phyloP scores from a whole-genome alignment of 495 filamentous ascomycete species.

The Penicillium arizonense region DNA sequence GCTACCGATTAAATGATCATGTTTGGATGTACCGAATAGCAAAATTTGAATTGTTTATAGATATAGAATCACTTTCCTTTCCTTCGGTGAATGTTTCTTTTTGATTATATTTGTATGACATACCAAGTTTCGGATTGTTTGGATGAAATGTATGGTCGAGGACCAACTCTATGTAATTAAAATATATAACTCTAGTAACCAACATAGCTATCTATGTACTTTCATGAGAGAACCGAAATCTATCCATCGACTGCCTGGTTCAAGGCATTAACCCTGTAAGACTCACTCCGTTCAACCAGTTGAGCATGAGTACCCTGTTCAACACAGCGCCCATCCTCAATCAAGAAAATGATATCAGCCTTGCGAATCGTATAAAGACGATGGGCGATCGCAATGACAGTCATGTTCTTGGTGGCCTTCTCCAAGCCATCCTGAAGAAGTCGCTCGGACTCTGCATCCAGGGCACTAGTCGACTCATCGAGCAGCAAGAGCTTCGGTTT shows the following conservation, averaged over 20 bases:
- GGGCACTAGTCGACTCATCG: conserved; percentile 71
- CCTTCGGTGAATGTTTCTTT: too few relatives aligned
- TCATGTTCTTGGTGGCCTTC: conserved; percentile 62
- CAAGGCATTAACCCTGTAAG: conserved; percentile 46
- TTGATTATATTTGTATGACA: too few relatives aligned
- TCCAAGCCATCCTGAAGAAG: conserved; percentile 67
- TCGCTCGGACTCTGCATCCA: conserved; percentile 72
- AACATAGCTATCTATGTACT: neutral
- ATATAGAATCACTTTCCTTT: too few relatives aligned
- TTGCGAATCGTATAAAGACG: conserved; percentile 67
- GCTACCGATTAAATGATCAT: neutral
- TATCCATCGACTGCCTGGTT: conserved; percentile 13
- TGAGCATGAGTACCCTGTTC: conserved; percentile 63
- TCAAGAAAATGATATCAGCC: conserved; percentile 70
- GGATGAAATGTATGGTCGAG: too few relatives aligned
- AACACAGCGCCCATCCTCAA: conserved; percentile 61
- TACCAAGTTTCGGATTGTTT: too few relatives aligned
- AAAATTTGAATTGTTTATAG: too few relatives aligned
- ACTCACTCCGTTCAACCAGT: conserved; percentile 49
- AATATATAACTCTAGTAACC: neutral
- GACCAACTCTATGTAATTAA: neutral
- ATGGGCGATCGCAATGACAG: conserved; percentile 73
- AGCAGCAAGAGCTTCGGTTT: conserved; percentile 66
- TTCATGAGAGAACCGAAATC: neutral
- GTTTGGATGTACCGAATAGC: too few relatives aligned